phyloP scores from a whole-genome alignment of 1,139 yeast species.

The Zygosaccharomyces sapae region DNA sequence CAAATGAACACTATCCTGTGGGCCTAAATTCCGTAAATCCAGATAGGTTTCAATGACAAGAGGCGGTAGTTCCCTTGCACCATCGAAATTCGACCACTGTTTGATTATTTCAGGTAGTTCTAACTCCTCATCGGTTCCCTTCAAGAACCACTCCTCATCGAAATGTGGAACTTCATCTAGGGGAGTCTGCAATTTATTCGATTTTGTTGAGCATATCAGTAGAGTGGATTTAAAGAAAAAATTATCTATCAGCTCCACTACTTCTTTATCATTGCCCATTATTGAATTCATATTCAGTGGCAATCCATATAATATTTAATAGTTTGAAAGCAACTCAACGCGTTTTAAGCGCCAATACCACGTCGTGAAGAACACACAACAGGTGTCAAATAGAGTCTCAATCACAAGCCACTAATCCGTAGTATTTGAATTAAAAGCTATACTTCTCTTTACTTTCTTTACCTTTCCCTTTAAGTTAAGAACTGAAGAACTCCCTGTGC shows the following conservation, averaged over 20 bases:
- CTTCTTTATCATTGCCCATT: constrained; percentile 16
- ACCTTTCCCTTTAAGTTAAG: neutral
- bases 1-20: constrained; percentile 59
- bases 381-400: neutral
- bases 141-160: constrained; percentile 24
- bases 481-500: neutral
- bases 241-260: constrained; percentile 28
- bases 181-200: constrained; percentile 11
- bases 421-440: neutral
- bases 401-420: neutral
- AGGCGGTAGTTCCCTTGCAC: constrained; percentile 52
- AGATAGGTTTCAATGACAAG: constrained; percentile 79
- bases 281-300: constrained; percentile 9
- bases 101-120: constrained; percentile 23
- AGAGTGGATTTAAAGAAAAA: constrained; percentile 34
- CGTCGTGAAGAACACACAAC: neutral
- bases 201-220: constrained; percentile 31
- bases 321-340: neutral
- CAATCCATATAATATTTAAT: constrained; percentile 9
- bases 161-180: constrained; percentile 17
- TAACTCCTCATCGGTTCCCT: constrained; percentile 12
- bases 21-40: constrained; percentile 59
- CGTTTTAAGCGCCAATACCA: constrained; percentile 4
- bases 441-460: neutral
- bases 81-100: constrained; percentile 31